Percentiles rank a stretch among this genome's conserved stretches.
phyloP scores from a whole-genome alignment of 257 asterid species.

The Craterostigma plantagineum region DNA sequence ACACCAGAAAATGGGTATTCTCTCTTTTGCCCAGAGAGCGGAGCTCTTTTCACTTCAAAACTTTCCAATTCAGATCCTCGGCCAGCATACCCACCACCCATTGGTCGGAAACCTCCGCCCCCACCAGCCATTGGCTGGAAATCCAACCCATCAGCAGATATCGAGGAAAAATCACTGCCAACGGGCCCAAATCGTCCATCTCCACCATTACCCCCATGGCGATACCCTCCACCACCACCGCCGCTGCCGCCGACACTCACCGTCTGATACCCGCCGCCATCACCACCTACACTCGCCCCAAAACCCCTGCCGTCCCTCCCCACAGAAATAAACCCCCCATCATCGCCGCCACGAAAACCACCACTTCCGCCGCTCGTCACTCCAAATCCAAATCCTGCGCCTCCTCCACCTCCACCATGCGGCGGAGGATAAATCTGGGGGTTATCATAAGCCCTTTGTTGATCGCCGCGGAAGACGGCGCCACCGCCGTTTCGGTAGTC shows the following conservation, averaged over 20 bases:
- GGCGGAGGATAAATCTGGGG: slow-evolving; percentile 16
- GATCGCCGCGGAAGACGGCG: slow-evolving; percentile 14
- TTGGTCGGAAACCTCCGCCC: slow-evolving; percentile 10
- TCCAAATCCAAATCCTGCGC: slow-evolving; percentile 16
- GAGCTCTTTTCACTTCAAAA: slow-evolving; percentile 24
- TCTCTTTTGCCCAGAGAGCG: slow-evolving; percentile 63
- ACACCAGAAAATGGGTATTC: slow-evolving; percentile 34
- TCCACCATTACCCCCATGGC: slow-evolving; percentile 6
- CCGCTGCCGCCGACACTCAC: slow-evolving; percentile 10
- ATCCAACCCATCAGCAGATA: slow-evolving; percentile 7
- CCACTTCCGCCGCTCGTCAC: slow-evolving; percentile 18
- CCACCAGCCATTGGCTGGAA: slow-evolving; percentile 3
- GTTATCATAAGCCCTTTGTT: slow-evolving; percentile 24
- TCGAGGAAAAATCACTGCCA: slow-evolving; percentile 8
- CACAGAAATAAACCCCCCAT: slow-evolving; percentile 15
- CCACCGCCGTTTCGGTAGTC: slow-evolving; percentile 18
- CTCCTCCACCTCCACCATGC: slow-evolving; percentile 17
- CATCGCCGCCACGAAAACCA: slow-evolving; percentile 20
- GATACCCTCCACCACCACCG: slow-evolving; percentile 11
- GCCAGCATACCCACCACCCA: slow-evolving; percentile 16
- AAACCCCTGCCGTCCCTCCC: slow-evolving; percentile 15
- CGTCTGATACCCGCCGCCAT: slow-evolving; percentile 19
- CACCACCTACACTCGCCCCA: slow-evolving; percentile 15
- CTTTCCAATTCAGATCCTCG: slow-evolving; percentile 23
- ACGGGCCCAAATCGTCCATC: background rate